Evolutionary conservation across 306 rosid genomes (phyloP).

Genomic region (Nissolia schottii): DNA sequence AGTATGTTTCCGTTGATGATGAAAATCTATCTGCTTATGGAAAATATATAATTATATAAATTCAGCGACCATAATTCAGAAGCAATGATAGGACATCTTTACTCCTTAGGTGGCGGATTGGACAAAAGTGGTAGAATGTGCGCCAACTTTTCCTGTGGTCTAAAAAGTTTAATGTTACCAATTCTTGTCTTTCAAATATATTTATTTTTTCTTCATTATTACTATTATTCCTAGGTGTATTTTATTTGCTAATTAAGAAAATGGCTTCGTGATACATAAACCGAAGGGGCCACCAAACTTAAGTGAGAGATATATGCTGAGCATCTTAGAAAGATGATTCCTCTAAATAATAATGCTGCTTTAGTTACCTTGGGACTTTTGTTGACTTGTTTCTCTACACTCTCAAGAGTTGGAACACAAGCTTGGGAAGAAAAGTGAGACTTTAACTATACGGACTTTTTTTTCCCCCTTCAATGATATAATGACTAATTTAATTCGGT

Average conservation of each 20-base stretch:
- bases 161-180: not conserved
- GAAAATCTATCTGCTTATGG: not conserved
- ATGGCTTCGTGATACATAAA: not conserved
- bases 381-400: no score
- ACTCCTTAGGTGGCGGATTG: not conserved
- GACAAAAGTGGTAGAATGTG: not conserved
- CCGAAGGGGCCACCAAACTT: slow-evolving; percentile 7
- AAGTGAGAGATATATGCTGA: not conserved
- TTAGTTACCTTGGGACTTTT: no score
- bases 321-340: slow-evolving; percentile 18
- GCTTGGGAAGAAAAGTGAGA: no score
- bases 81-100: not conserved
- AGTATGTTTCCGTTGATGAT: not conserved
- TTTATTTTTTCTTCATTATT: not conserved
- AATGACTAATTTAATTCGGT: no score
- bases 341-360: not conserved
- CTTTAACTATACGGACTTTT: no score
- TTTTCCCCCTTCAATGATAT: no score
- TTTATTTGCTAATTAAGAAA: not conserved
- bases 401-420: no score
- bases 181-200: not conserved
- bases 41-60: not conserved
- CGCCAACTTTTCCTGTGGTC: not conserved
- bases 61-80: not conserved
- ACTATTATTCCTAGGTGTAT: not conserved